Conservation (phyloP, 257 asterid genomes). For the Handroanthus guayacan region DNA sequence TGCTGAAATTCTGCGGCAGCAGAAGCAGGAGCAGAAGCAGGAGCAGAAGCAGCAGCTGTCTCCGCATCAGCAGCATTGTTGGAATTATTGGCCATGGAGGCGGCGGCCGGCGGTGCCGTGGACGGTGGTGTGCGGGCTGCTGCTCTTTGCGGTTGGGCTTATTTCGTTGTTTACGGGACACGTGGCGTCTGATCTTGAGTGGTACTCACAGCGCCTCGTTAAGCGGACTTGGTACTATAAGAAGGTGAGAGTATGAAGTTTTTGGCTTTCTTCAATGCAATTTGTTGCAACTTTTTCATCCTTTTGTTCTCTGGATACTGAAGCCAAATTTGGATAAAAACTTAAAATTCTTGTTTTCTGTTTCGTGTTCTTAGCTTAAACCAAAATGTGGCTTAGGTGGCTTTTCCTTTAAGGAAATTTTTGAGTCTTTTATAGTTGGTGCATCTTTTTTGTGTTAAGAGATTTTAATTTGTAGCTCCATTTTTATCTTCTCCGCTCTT, state of each 20-base stretch:
- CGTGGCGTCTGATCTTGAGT: conserved; percentile 90
- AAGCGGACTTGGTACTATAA: conserved; percentile 62
- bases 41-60: conserved; percentile 41
- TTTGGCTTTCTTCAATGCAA: conserved; percentile 17
- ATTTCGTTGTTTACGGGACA: conserved; percentile 97
- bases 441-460: not conserved
- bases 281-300: not conserved
- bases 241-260: conserved; percentile 48
- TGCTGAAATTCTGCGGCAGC: conserved; percentile 47
- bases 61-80: conserved; percentile 35
- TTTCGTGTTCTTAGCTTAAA: not conserved
- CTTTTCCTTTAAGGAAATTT: not conserved
- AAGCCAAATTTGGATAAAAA: not conserved
- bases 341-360: not conserved
- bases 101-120: conserved; percentile 70
- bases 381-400: conserved; percentile 15
- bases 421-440: not conserved
- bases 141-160: conserved; percentile 85
- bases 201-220: conserved; percentile 85
- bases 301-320: conserved; percentile 14
- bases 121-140: conserved; percentile 79
- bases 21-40: conserved; percentile 44
- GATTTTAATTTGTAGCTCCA: not conserved
- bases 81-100: conserved; percentile 42
- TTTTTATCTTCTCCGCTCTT: conserved; percentile 13